These are phyloP conservation scores for Aspergillus terreus DNA, from an alignment of 2,329 filamentous ascomycete genomes.

Conservation along the genomic window DNA sequence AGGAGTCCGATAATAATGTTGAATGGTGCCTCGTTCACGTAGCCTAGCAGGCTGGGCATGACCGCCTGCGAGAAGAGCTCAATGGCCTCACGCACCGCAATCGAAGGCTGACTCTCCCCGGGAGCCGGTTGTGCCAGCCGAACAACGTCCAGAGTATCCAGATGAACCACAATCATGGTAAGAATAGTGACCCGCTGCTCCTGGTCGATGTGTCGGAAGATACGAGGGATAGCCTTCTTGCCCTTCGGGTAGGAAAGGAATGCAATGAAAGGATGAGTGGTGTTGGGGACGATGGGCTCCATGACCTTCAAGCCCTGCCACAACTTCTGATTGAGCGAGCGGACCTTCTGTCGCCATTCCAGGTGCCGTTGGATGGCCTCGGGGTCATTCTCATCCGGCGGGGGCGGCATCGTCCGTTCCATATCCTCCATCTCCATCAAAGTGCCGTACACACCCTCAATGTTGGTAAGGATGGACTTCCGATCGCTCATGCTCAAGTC, in stretches of 20 bases:
- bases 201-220: slow-evolving; percentile 88
- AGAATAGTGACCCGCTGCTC: slow-evolving; percentile 89
- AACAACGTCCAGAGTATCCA: slow-evolving; percentile 89
- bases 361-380: slow-evolving; percentile 70
- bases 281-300: slow-evolving; percentile 73
- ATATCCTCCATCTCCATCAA: slow-evolving; percentile 95
- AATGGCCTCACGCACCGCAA: slow-evolving; percentile 80
- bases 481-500: slow-evolving; percentile 65
- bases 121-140: slow-evolving; percentile 70
- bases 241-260: slow-evolving; percentile 93
- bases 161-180: slow-evolving; percentile 91
- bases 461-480: slow-evolving; percentile 78
- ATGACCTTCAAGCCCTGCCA: slow-evolving; percentile 90
- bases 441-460: slow-evolving; percentile 81
- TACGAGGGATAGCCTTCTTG: slow-evolving; percentile 90
- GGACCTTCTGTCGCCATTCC: slow-evolving; percentile 71
- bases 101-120: slow-evolving; percentile 69
- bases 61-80: slow-evolving; percentile 86
- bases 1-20: slow-evolving; percentile 88
- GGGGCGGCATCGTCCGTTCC: slow-evolving; percentile 73
- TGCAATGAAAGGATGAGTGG: slow-evolving; percentile 86
- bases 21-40: slow-evolving; percentile 85
- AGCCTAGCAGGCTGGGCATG: slow-evolving; percentile 83
- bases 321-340: slow-evolving; percentile 70
- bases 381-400: slow-evolving; percentile 60